These are phyloP conservation scores for Fusarium setosum DNA, from an alignment of 2,329 filamentous ascomycete species.

Conservation along the genomic window DNA sequence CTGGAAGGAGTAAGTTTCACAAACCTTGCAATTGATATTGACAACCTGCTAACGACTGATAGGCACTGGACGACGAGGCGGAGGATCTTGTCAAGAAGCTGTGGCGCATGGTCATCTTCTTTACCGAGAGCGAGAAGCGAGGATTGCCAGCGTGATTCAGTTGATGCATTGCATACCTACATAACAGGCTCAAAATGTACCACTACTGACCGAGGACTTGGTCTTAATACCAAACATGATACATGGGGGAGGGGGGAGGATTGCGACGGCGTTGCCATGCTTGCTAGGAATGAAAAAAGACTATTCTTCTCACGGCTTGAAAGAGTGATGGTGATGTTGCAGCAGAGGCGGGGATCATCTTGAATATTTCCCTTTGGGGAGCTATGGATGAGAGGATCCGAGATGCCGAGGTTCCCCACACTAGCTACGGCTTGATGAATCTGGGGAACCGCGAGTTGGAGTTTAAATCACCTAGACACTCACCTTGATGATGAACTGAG, in stretches of 20 bases:
- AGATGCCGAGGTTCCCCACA: conserved; percentile 47
- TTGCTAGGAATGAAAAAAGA: conserved; percentile 11
- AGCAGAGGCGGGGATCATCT: conserved; percentile 27
- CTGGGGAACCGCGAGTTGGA: conserved; percentile 26
- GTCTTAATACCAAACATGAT: conserved; percentile 23
- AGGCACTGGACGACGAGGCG: conserved; percentile 94
- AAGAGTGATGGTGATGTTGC: neutral
- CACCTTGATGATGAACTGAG: no score
- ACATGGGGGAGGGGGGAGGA: conserved; percentile 12
- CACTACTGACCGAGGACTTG: conserved; percentile 20
- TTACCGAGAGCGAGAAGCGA: conserved; percentile 92
- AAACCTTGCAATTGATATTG: neutral
- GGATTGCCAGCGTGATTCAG: conserved; percentile 74
- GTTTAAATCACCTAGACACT: no score
- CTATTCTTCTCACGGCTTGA: neutral
- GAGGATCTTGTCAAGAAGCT: conserved; percentile 95
- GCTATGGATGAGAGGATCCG: conserved; percentile 26
- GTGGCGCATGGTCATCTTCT: conserved; percentile 99
- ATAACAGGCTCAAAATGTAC: conserved; percentile 21
- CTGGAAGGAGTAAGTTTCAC: conserved; percentile 78
- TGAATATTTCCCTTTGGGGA: conserved; percentile 11
- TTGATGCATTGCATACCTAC: neutral
- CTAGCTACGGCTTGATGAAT: conserved; percentile 4
- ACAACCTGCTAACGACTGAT: conserved; percentile 28
- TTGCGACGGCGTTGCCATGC: conserved; percentile 12